Evolutionary conservation across 2,329 filamentous ascomycete genomes (phyloP).

Genomic region (Ophiostoma sp.): DNA sequence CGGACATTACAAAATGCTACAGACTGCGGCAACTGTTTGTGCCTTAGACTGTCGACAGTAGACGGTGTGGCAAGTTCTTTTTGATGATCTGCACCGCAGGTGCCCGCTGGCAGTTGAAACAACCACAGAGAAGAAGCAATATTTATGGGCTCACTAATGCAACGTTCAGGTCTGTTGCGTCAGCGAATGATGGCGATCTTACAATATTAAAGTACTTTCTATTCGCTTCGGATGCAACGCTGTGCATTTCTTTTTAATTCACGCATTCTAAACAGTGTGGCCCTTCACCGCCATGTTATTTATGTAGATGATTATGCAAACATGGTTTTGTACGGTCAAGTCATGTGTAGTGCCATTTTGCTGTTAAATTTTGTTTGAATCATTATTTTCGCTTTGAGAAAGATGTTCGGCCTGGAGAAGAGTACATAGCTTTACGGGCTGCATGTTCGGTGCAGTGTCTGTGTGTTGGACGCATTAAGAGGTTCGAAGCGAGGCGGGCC

Average conservation of each 20-base stretch:
- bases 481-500: slow-evolving; percentile 20
- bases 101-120: neutral
- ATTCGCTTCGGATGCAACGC: neutral
- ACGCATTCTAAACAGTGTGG: neutral
- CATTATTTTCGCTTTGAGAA: neutral
- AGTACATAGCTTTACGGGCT: neutral
- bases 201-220: neutral
- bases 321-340: neutral
- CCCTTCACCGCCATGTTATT: neutral
- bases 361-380: neutral
- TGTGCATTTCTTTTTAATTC: neutral
- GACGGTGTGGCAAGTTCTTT: slow-evolving; percentile 4
- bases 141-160: neutral
- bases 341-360: neutral
- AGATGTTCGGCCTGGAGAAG: neutral
- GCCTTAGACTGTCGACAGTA: neutral
- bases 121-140: neutral
- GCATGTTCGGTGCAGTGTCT: neutral
- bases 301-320: neutral
- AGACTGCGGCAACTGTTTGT: neutral
- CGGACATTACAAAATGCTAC: neutral
- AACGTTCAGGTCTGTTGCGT: neutral
- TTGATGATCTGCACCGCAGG: neutral
- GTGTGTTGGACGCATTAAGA: neutral
- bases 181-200: neutral